Evolutionary conservation across 2,329 filamentous ascomycete genomes (phyloP), one percentile per base, ranked within the genome.

Genomic region (Sclerotinia sclerotiorum): DNA sequence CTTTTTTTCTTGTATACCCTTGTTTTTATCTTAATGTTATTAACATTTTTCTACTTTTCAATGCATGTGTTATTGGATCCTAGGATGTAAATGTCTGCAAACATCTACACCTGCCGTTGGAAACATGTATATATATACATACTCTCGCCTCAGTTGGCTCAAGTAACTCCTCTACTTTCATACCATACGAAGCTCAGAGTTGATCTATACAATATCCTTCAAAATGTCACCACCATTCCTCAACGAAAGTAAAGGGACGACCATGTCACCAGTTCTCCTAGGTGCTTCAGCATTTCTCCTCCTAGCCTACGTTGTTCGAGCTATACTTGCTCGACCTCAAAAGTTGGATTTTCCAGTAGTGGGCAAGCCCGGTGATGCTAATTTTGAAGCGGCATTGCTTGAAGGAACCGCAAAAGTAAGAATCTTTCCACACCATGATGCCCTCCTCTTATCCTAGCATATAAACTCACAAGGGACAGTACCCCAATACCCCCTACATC

Each of bases 401-500:
- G 49, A 49, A 27, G 62, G 62, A 42, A 4, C 62, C 5, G 8
- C 17, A 1, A 54, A 44, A 54, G 62, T 57, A 65, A 17, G 39
- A 32, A 29, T 2, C 13, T 27, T 19, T 27, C 27, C 1, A 48
- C 27, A 3, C 11, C 3, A 6, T n/a, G 1, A n/a, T 60, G 19
- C 24, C 15, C 17, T 21, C 4, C 39, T 24, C n/a, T 5, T 32
- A 11, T 61, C 44, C 24, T 60, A 39, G 24, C 24, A 61, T 11
- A 24, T 24, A 60, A 51, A 56, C 54, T 56, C 11, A 42, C 39
- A 27, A 35, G 15, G 5, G 35, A 48, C 17, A 62, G 60, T 62
- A 62, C 29, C 60, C 60, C 21, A n/a, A 21, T 11, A 51, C 60
- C 5, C 60, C 60, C 3, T 62, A n/a, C 19, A 32, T 62, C 27